Evolutionary conservation across 169 alveolate genomes (phyloP), one percentile per base, ranked within the genome.

Genomic region (Plasmodium inui): DNA sequence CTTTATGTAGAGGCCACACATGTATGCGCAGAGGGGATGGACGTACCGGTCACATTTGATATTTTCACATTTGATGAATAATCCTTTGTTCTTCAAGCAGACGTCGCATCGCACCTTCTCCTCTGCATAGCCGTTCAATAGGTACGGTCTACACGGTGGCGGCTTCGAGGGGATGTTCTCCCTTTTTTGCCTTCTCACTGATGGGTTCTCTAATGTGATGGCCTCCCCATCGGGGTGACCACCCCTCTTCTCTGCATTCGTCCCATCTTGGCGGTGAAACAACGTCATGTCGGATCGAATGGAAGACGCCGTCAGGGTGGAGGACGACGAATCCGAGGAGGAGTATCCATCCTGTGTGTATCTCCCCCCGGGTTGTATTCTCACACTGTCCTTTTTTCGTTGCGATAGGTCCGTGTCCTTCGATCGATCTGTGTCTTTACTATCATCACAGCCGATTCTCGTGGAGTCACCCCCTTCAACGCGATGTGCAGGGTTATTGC

Each of bases 1-100:
- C 32, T 80, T 89, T 26, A 89, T 89, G 72, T 79, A 81, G 17
- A 89, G 67, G 12, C 94, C 94, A 89, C 94, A 89, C 94, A 89
- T 89, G 72, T 39, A 89, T 14, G 91, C 94, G 28, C 94, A 89
- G 30, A 89, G 50, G 6, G 94, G 94, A 37, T 89, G 94, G 4
- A 89, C 50, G 28, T 89, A 89, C 17, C 39, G 79, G 28, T 81
- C 76, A 32, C 94, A 89, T 14, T 57, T 46, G 3, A 89, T 32
- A 80, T 80, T 53, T 12, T 79, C 53, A 67, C 94, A 89, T 67
- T 89, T 89, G 3, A 89, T 55, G 32, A 89, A 81, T 19, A 89
- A 67, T 61, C 94, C 94, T 41, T 89, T 79, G 26, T 37, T 61
- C 34, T 89, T 89, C 44, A 89, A 80, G 80, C 94, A 89, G 3